Conservation (phyloP, 306 rosid species). For the Fragaria iinumae region DNA sequence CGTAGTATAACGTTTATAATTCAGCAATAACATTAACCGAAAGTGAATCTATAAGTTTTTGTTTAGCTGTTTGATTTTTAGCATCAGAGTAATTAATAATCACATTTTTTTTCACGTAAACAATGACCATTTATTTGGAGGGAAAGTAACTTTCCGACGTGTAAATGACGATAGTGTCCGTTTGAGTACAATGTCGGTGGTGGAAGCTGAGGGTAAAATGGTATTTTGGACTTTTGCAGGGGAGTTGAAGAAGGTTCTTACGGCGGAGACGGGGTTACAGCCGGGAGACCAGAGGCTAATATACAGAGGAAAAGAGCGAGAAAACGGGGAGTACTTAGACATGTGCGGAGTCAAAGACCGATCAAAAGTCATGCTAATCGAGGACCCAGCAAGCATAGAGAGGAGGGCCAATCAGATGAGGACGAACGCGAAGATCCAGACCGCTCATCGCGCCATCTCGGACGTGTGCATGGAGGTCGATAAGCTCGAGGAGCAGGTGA, state of each 20-base stretch:
- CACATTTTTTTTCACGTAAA: neutral
- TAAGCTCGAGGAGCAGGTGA: slow-evolving; percentile 67
- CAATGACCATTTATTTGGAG: neutral
- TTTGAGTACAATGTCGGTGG: neutral
- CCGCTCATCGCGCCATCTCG: slow-evolving; percentile 55
- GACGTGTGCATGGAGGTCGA: slow-evolving; percentile 48
- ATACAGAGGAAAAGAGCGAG: slow-evolving; percentile 66
- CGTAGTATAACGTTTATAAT: no score
- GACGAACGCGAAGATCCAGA: slow-evolving; percentile 54
- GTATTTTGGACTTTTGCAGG: slow-evolving; percentile 38
- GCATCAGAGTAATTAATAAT: neutral
- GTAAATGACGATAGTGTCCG: neutral
- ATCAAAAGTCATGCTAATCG: slow-evolving; percentile 54
- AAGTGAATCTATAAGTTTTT: neutral
- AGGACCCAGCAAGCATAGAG: slow-evolving; percentile 75
- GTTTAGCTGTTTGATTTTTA: neutral
- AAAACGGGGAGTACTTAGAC: slow-evolving; percentile 63
- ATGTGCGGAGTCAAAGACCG: slow-evolving; percentile 67
- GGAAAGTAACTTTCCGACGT: neutral
- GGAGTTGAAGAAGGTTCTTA: slow-evolving; percentile 70
- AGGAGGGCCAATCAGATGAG: slow-evolving; percentile 50
- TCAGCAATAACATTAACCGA: neutral
- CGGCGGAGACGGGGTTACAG: slow-evolving; percentile 57
- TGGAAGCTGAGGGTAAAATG: neutral
- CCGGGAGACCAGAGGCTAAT: slow-evolving; percentile 54